Base-by-base conservation (phyloP, 495 filamentous ascomycete species). In the Talaromyces liani region DNA sequence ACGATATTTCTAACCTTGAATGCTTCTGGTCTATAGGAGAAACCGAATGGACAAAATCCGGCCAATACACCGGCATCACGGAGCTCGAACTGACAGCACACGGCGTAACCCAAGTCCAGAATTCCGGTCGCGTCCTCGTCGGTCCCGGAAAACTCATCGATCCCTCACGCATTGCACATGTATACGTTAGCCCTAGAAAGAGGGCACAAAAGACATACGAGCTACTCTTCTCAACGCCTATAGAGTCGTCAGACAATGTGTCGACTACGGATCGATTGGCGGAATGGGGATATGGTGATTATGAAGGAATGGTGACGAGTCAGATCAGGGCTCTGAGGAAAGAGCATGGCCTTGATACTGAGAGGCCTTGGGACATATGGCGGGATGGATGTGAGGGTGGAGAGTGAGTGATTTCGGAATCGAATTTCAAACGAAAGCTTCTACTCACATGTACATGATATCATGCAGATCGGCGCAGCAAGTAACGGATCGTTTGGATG, bases 231-330 rank as follows among this genome's bases (percentile, higher is more conserved):
- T 77, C 73, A 22, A 27, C n/a, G 6, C 58, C 72, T 20, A 61
- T 72, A 45, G 72, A 59, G 20, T 22, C 59, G 14, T 51, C 56
- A 36, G 56, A 36, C 1, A 36, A 36, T 49, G 79, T 92, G 14
- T 74, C 82, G 57, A 76, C 86, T 33, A 90, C 87, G 0, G 84
- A 89, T 54, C 79, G 86, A 29, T 81, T 96, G 31, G 79, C 87
- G 1, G 92, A 96, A 69, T 97, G 92, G 92, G 88, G 89, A 65
- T 97, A 97, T 67, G 92, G 92, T 20, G 79, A 85, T 66, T 96
- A 96, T 68, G 92, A 97, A 70, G 92, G 92, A 6, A 77, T 92
- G 65, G 85, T 86, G 25, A 85, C 80, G 6, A 71, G 80, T 5
- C 73, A 89, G 68, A 96, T 96, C 66, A 70, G 84, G 16, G 75